Base-by-base conservation (phyloP, 257 asterid genomes). In the Leptodermis oblonga region DNA sequence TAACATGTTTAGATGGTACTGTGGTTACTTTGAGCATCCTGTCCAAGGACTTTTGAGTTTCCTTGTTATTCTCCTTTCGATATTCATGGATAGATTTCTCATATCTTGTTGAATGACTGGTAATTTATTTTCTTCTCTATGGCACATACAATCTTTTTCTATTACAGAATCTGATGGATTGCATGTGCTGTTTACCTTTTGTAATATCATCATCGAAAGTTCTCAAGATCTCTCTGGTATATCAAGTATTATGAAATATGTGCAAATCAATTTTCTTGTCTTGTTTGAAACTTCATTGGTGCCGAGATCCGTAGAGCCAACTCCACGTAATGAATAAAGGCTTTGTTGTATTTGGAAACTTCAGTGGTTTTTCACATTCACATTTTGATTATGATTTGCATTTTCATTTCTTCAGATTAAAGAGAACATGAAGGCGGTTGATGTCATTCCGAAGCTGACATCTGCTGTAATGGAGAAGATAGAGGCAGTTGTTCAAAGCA, bases 391-490 rank as follows among this genome's bases (percentile, higher is more conserved):
- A 36, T 62, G 17, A 5, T 20, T n/a, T 34, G 48, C 67, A 37
- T 69, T 52, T 11, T 20, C 39, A 17, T 59, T 25, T 72, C 22
- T 58, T 77, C 92, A 92, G 98, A 87, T 92, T 61, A 69, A 83
- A 79, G 98, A 92, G 81, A 92, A 92, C 83, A 92, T 92, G 98
- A 92, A 90, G 80, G 97, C 97, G 36, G 73, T 92, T 68, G 83
- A 87, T 69, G 95, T 82, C 46, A 88, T 92, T 76, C 98, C 98
- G 3, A 72, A 82, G 88, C 87, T 92, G 39, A 88, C 96, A 4
- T 95, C 98, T 3, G 75, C 71, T 0, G 90, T 92, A 65, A 15
- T 90, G 84, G 98, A 92, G 87, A 86, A 77, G 73, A 92, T 92
- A 58, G 98, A 92, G 75, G 88, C 92, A 53, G 83, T 85, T 67